These are phyloP conservation scores for Tillandsia fasciculata DNA, from an alignment of 176 grass and related monocot genomes.

Conservation along the genomic window DNA sequence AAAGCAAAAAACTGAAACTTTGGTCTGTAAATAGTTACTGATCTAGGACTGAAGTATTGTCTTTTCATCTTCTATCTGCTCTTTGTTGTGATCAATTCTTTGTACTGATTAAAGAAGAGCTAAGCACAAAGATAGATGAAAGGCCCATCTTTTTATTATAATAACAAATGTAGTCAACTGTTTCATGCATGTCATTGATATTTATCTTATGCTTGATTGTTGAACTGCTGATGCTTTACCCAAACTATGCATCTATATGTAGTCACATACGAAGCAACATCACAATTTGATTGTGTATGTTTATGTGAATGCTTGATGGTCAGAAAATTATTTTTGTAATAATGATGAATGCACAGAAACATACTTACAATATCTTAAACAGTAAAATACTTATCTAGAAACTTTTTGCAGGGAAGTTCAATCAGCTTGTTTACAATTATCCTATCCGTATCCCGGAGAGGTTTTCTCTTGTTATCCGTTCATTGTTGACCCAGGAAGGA, in stretches of 20 bases:
- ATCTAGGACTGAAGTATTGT: too few relatives aligned
- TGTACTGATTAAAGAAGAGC: too few relatives aligned
- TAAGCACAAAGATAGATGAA: too few relatives aligned
- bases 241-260: background rate
- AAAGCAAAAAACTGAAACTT: background rate
- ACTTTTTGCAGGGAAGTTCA: slow-evolving; percentile 72
- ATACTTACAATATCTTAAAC: background rate
- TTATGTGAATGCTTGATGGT: slow-evolving; percentile 11
- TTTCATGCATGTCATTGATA: too few relatives aligned
- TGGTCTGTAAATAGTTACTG: too few relatives aligned
- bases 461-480: slow-evolving; percentile 98
- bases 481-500: slow-evolving; percentile 94
- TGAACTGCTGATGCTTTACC: background rate
- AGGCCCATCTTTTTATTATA: too few relatives aligned
- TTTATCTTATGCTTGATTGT: background rate
- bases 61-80: too few relatives aligned
- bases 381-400: background rate
- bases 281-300: slow-evolving; percentile 1
- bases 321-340: background rate
- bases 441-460: slow-evolving; percentile 95
- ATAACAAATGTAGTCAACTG: too few relatives aligned
- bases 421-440: slow-evolving; percentile 94
- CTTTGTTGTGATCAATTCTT: too few relatives aligned
- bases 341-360: background rate
- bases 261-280: slow-evolving; percentile 8